phyloP scores from a whole-genome alignment of 2,329 filamentous ascomycete genomes.

The Curvularia eragrostidis region DNA sequence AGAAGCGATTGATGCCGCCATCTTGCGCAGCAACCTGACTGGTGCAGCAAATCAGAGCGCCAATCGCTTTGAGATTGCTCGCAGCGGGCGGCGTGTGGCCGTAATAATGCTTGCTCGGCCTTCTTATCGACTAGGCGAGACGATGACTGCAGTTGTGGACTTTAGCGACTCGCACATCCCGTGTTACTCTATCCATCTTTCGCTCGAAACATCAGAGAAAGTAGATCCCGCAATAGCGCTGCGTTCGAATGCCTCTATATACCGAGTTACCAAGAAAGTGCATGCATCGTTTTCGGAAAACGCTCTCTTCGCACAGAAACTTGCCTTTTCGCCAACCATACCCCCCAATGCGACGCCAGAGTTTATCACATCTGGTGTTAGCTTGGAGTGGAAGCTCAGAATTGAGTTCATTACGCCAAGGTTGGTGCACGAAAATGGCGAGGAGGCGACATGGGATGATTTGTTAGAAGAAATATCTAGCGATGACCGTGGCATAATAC shows the following conservation, averaged over 20 bases:
- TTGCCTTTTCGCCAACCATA: slow-evolving; percentile 83
- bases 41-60: slow-evolving; percentile 74
- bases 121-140: slow-evolving; percentile 87
- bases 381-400: slow-evolving; percentile 84
- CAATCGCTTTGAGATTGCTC: slow-evolving; percentile 95
- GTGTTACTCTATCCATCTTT: slow-evolving; percentile 83
- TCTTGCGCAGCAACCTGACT: slow-evolving; percentile 70
- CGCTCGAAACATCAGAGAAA: slow-evolving; percentile 85
- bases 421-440: slow-evolving; percentile 47
- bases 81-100: slow-evolving; percentile 88
- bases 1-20: slow-evolving; percentile 89
- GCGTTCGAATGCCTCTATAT: slow-evolving; percentile 82
- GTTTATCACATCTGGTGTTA: slow-evolving; percentile 88
- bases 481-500: slow-evolving; percentile 78
- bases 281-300: slow-evolving; percentile 81
- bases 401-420: slow-evolving; percentile 91
- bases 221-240: slow-evolving; percentile 82
- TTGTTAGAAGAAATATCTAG: slow-evolving; percentile 80
- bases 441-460: slow-evolving; percentile 42
- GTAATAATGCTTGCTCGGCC: slow-evolving; percentile 89
- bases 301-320: slow-evolving; percentile 77
- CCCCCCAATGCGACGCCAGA: slow-evolving; percentile 85
- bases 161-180: slow-evolving; percentile 78
- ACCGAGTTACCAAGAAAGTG: slow-evolving; percentile 82
- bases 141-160: slow-evolving; percentile 82